These are phyloP conservation scores for Eremochloa ophiuroides DNA, from an alignment of 176 grass and related monocot genomes.

Conservation along the genomic window DNA sequence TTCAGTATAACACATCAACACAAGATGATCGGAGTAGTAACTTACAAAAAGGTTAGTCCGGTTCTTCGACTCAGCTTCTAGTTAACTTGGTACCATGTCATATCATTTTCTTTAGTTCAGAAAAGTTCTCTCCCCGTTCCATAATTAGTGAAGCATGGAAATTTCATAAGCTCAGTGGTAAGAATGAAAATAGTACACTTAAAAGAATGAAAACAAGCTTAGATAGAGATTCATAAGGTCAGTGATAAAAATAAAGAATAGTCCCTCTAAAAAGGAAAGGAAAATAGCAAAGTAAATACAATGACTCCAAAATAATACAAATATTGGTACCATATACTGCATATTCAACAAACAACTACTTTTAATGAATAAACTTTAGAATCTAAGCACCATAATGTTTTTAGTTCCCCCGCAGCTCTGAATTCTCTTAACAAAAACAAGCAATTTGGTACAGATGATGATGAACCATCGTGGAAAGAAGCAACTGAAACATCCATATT, in stretches of 20 bases:
- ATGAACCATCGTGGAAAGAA: neutral
- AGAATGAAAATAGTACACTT: neutral
- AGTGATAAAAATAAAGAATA: neutral
- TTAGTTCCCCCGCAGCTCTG: slow-evolving; percentile 13
- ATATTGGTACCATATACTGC: neutral
- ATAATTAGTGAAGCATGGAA: slow-evolving; percentile 15
- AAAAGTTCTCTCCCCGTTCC: neutral
- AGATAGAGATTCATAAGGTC: neutral
- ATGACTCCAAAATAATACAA: neutral
- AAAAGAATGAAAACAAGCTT: neutral
- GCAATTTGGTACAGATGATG: slow-evolving; percentile 13
- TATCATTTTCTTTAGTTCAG: neutral
- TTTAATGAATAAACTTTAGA: slow-evolving; percentile 4
- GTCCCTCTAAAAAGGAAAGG: neutral
- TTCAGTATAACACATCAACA: slow-evolving; percentile 20
- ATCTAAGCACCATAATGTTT: neutral
- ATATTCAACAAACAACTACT: slow-evolving; percentile 1
- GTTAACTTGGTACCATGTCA: neutral
- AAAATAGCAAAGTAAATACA: neutral
- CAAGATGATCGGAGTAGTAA: neutral
- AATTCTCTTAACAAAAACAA: slow-evolving; percentile 17
- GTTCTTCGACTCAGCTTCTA: neutral
- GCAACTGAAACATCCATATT: slow-evolving; percentile 15
- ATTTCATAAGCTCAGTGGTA: neutral
- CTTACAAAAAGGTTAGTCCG: slow-evolving; percentile 33